Base-by-base conservation (phyloP, 345 rosid genomes). In the Salix viminalis region DNA sequence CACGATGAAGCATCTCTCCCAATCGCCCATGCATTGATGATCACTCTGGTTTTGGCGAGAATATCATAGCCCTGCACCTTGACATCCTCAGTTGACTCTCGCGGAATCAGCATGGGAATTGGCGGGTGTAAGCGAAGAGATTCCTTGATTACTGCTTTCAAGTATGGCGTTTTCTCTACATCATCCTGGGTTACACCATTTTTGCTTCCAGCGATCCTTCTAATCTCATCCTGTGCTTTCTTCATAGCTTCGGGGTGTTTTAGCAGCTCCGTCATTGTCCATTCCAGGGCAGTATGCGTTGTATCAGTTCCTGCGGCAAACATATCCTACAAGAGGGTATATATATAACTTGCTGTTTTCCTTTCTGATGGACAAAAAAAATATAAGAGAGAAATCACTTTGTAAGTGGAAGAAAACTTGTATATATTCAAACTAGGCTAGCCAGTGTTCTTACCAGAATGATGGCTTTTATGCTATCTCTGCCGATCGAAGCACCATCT, bases 251-350 rank as follows among this genome's bases (percentile, higher is more conserved):
- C 4, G 2, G 87, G 87, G 68, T 86, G 85, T 50, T 77, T 73
- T 26, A 86, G 14, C n/a, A 86, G 81, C 71, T 80, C 83, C 15
- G 87, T 21, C 87, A 87, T 84, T n/a, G 76, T 77, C 89, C 86
- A 83, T 44, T 83, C 86, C 6, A 87, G 24, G 24, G 72, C 82
- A 1, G 89, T 79, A 69, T 60, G 76, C 0, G 85, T 80, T 1
- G 87, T 84, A 13, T 82, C 86, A 5, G 84, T 84, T 28, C 89
- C 89, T 24, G 66, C 89, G 0, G 81, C 23, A 70, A 84, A 81
- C 65, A 87, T 66, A 32, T 85, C 85, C 86, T 84, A 46, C 50
- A 15, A 54, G 21, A 32, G 34, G n/a, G n/a, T 65, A 4, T 65
- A 15, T 4, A 18, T 5, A 18, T 5, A 65, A 26, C 7, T 13